phyloP scores from a whole-genome alignment of 305 asterid species.

The Solanum hybrid region DNA sequence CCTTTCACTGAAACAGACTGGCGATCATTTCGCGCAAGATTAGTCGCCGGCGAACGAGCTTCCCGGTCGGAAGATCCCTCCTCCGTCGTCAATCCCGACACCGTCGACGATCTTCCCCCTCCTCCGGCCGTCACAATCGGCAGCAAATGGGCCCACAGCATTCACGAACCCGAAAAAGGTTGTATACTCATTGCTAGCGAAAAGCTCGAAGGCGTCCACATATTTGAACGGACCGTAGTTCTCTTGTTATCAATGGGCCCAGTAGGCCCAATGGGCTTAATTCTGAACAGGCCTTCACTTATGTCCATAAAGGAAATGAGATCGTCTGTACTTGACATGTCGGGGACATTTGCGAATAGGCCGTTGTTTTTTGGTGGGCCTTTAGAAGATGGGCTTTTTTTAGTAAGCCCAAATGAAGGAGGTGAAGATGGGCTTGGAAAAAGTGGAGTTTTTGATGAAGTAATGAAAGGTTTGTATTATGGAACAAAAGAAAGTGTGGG shows the following conservation, averaged over 20 bases:
- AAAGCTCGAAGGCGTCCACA: constrained; percentile 85
- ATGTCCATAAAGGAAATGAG: constrained; percentile 85
- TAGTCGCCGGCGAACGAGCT: constrained; percentile 44
- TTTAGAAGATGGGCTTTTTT: constrained; percentile 56
- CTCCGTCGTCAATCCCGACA: constrained; percentile 23
- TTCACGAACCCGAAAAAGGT: constrained; percentile 76
- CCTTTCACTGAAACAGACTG: constrained; percentile 40
- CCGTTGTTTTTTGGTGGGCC: constrained; percentile 92
- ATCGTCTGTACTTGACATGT: constrained; percentile 34
- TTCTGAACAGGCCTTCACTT: constrained; percentile 75
- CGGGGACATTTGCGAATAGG: constrained; percentile 47
- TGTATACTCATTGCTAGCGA: constrained; percentile 69
- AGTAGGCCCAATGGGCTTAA: constrained; percentile 59
- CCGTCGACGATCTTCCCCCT: constrained; percentile 8
- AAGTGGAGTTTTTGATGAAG: constrained; percentile 69
- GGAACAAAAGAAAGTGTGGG: constrained; percentile 70
- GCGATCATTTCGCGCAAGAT: constrained; percentile 67
- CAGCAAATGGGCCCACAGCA: constrained; percentile 69
- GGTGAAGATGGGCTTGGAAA: constrained; percentile 27
- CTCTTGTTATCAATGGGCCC: constrained; percentile 60
- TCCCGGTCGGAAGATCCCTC: constrained; percentile 15
- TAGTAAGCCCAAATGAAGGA: constrained; percentile 33
- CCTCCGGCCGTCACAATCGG: constrained; percentile 23
- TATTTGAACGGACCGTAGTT: constrained; percentile 67
- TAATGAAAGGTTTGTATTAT: constrained; percentile 65